Conservation (phyloP, 805 yeast genomes). For the Deakozyma indianensis region DNA sequence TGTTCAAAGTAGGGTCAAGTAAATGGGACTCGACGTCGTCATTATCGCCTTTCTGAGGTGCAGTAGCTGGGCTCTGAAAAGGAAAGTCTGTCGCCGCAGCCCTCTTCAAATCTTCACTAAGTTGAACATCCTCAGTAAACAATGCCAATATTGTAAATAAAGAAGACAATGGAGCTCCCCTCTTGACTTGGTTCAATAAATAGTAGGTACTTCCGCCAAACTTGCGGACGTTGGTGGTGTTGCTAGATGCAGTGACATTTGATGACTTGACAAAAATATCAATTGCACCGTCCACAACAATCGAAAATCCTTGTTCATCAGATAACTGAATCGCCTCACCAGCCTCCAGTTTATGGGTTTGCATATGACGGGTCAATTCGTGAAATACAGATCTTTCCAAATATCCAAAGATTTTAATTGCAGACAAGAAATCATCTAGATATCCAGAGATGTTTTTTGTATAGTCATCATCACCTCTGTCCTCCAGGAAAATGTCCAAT, state of each 20-base stretch:
- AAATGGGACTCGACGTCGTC: background rate
- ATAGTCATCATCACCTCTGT: constrained; percentile 19
- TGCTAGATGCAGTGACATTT: constrained; percentile 8
- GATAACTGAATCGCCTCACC: constrained; percentile 67
- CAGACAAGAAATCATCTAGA: constrained; percentile 77
- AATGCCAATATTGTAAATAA: constrained; percentile 65
- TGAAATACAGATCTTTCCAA: constrained; percentile 82
- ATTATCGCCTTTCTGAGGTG: background rate
- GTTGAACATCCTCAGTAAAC: constrained; percentile 36
- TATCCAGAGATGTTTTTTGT: constrained; percentile 43
- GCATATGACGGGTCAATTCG: constrained; percentile 82
- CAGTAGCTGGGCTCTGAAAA: background rate
- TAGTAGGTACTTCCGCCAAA: constrained; percentile 51
- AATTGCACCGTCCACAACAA: constrained; percentile 83
- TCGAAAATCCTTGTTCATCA: constrained; percentile 70
- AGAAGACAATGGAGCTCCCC: constrained; percentile 78
- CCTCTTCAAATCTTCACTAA: constrained; percentile 7
- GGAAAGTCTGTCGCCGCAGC: constrained; percentile 1
- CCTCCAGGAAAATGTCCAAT: constrained; percentile 30
- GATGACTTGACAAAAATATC: constrained; percentile 57
- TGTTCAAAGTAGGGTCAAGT: background rate
- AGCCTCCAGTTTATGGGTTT: constrained; percentile 64
- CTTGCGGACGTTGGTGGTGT: constrained; percentile 8
- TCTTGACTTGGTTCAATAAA: constrained; percentile 61
- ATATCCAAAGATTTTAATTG: constrained; percentile 88